Conservation (phyloP, 2,329 filamentous ascomycete species). For the Penicillium crustosum region DNA sequence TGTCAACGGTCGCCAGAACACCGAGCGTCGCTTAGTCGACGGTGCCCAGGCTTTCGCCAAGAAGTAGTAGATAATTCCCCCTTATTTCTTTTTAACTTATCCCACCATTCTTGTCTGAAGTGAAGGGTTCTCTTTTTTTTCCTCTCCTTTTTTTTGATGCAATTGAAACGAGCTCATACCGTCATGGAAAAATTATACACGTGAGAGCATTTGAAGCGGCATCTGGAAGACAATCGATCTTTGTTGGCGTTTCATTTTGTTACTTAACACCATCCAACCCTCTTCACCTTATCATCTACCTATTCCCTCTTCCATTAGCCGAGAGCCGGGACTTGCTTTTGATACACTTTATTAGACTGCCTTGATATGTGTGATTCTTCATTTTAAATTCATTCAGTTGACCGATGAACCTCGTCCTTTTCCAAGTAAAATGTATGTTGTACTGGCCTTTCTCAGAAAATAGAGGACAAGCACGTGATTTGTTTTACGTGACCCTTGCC, state of each 20-base stretch:
- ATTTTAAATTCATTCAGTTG: slow-evolving; percentile 10
- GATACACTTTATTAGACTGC: slow-evolving; percentile 27
- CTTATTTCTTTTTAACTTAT: slow-evolving; percentile 8
- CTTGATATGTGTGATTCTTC: slow-evolving; percentile 16
- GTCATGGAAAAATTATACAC: slow-evolving; percentile 24
- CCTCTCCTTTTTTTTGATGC: slow-evolving; percentile 21
- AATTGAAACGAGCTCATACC: slow-evolving; percentile 25
- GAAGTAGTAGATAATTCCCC: slow-evolving; percentile 37
- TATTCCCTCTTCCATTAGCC: slow-evolving; percentile 5
- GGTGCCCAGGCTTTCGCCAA: slow-evolving; percentile 60
- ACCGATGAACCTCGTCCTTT: neutral
- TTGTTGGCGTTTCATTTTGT: slow-evolving; percentile 34
- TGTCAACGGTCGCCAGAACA: slow-evolving; percentile 72
- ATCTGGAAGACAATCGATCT: slow-evolving; percentile 33
- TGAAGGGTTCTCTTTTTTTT: slow-evolving; percentile 5
- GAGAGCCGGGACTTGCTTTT: slow-evolving; percentile 20
- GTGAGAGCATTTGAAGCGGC: slow-evolving; percentile 34
- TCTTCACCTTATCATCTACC: slow-evolving; percentile 14
- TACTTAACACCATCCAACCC: slow-evolving; percentile 22
- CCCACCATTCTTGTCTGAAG: slow-evolving; percentile 3
- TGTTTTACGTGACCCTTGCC: neutral
- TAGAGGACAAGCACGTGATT: neutral
- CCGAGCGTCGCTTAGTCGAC: slow-evolving; percentile 61
- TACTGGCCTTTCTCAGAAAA: neutral
- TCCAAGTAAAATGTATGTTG: neutral